These are phyloP conservation scores for Tilletiopsis washingtonensis DNA, from an alignment of 1,284 basidiomycete species.

Conservation along the genomic window DNA sequence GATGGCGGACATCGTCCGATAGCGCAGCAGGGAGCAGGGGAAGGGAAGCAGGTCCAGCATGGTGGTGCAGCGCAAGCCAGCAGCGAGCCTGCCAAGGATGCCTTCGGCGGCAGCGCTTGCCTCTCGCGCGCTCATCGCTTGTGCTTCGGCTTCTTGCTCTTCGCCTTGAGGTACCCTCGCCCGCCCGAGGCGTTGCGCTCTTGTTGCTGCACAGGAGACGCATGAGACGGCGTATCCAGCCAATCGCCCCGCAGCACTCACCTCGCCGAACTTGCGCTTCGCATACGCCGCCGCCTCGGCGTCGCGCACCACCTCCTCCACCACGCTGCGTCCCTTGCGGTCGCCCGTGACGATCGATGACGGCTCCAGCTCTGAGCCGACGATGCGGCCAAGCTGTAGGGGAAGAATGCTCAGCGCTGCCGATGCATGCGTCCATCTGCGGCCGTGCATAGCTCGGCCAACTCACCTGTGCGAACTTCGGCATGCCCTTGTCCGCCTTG, in stretches of 20 bases:
- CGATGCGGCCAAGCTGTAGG: conserved; percentile 75
- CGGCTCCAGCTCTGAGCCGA: conserved; percentile 70
- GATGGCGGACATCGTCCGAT: too few relatives aligned
- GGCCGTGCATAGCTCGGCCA: not conserved
- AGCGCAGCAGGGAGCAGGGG: too few relatives aligned
- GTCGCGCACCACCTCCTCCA: conserved; percentile 82
- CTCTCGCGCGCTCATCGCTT: too few relatives aligned
- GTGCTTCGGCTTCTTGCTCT: not conserved
- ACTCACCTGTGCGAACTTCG: conserved; percentile 60
- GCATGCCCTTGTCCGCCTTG: conserved; percentile 60
- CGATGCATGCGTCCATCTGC: too few relatives aligned
- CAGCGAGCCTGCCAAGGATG: too few relatives aligned
- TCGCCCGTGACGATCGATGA: conserved; percentile 63
- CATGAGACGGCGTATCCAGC: not conserved
- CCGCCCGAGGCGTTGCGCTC: not conserved
- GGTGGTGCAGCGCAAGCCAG: too few relatives aligned
- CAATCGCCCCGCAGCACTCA: not conserved
- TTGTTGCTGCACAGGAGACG: not conserved
- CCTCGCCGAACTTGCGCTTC: conserved; percentile 83
- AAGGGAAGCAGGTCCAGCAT: too few relatives aligned
- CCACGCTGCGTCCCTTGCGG: conserved; percentile 68
- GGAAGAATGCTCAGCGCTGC: too few relatives aligned
- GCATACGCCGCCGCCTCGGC: conserved; percentile 77
- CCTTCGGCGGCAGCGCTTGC: too few relatives aligned
- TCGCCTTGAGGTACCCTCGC: not conserved